These are phyloP conservation scores for Metschnikowia continentalis DNA, from an alignment of 805 yeast genomes.

Conservation along the genomic window DNA sequence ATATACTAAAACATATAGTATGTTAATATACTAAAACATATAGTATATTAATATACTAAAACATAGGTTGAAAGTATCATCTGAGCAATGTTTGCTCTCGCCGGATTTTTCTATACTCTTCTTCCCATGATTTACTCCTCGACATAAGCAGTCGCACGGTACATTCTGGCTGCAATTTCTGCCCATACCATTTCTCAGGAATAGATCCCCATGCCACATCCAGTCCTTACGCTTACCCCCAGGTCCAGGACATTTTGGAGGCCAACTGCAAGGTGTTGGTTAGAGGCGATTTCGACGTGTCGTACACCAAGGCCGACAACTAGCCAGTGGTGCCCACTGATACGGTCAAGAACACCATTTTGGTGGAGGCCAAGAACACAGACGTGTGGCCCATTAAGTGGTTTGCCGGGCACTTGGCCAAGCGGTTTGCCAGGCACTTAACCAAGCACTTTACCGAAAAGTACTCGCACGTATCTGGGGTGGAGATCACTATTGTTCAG, in stretches of 20 bases:
- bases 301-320: constrained; percentile 88
- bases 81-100: too few relatives aligned
- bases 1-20: too few relatives aligned
- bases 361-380: constrained; percentile 74
- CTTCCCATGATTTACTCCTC: too few relatives aligned
- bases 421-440: too few relatives aligned
- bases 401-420: constrained; percentile 79
- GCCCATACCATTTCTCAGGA: too few relatives aligned
- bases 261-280: constrained; percentile 74
- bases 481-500: constrained; percentile 65
- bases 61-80: too few relatives aligned
- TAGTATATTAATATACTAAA: too few relatives aligned
- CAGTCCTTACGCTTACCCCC: constrained; percentile 33
- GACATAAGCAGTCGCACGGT: too few relatives aligned
- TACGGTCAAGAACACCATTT: constrained; percentile 84
- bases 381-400: constrained; percentile 90
- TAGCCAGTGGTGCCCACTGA: constrained; percentile 89
- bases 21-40: too few relatives aligned
- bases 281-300: constrained; percentile 71
- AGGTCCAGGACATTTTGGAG: constrained; percentile 77
- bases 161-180: too few relatives aligned
- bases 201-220: too few relatives aligned
- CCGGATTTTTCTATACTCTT: too few relatives aligned
- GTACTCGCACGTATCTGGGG: constrained; percentile 72
- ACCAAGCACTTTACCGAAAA: constrained; percentile 76